Base-by-base conservation (phyloP, 73 alveolate species). In the Vitrella brassicaformis region DNA sequence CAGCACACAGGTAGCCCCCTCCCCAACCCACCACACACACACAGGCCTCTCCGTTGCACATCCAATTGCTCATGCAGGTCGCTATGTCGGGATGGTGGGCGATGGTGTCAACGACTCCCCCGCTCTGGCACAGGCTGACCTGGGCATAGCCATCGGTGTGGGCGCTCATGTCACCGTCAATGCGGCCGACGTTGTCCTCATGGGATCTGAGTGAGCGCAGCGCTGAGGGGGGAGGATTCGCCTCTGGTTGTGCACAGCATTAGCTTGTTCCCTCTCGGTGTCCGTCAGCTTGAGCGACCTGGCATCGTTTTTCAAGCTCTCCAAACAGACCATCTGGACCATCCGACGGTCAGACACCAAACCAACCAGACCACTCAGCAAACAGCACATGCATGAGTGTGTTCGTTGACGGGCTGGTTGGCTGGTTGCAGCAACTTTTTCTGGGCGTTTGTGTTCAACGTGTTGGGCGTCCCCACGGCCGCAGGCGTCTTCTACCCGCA, bases 51-150 rank as follows among this genome's bases (percentile, higher is more conserved):
- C n/a, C n/a, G n/a, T n/a, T n/a, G n/a, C n/a, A n/a, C n/a, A n/a
- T n/a, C n/a, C n/a, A n/a, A n/a, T n/a, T n/a, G n/a, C n/a, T n/a
- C n/a, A n/a, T n/a, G n/a, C n/a, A n/a, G n/a, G n/a, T n/a, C n/a
- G n/a, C n/a, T n/a, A n/a, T n/a, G 97, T 94, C 9, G 73, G 86
- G 85, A 89, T 94, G 69, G 94, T 94, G 22, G 98, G 98, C 19
- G 98, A 94, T 79, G 98, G 98, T 25, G 79, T 94, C 31, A 94
- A 94, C 84, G 98, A 94, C 82, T 81, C 92, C 19, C 98, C 98
- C 39, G 93, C 89, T 25, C 78, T 93, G 25, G 93, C 97, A 8
- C 85, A 87, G 27, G 87, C 95, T 28, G 92, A 92, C 77, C 87
- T 94, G 14, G 98, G 98, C 46, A 89, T 88, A 14, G 98, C 98